Evolutionary conservation across 1,139 yeast genomes (phyloP).

Genomic region (Pichia sp.): DNA sequence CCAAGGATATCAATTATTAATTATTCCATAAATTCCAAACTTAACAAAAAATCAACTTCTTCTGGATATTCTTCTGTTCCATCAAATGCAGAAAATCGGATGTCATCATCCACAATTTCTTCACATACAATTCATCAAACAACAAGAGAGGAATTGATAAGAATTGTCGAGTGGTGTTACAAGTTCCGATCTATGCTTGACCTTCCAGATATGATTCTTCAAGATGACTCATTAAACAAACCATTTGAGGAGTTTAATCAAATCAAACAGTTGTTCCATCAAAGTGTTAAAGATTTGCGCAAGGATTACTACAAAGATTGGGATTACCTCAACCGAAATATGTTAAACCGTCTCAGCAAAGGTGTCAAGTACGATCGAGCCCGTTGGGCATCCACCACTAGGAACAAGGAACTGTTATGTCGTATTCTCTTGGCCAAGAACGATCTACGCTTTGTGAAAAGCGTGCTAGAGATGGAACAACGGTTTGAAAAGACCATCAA

Average conservation of each 20-base stretch:
- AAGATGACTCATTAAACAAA: constrained; percentile 17
- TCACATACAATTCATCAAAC: constrained; percentile 16
- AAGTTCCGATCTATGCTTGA: constrained; percentile 26
- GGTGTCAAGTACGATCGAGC: constrained; percentile 10
- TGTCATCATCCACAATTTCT: constrained; percentile 6
- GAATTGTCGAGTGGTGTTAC: constrained; percentile 29
- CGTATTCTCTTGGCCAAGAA: constrained; percentile 26
- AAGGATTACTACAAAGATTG: constrained; percentile 20
- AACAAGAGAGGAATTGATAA: constrained; percentile 21
- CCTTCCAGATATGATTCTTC: constrained; percentile 22
- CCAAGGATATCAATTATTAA: constrained; percentile 27
- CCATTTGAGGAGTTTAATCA: constrained; percentile 22
- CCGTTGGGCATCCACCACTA: constrained; percentile 13
- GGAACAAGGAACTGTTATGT: constrained; percentile 20
- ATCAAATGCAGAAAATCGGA: not conserved
- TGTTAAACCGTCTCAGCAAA: constrained; percentile 17
- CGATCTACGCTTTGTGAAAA: constrained; percentile 23
- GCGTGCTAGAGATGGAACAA: constrained; percentile 24
- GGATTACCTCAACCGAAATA: constrained; percentile 19
- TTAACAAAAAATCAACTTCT: constrained; percentile 20
- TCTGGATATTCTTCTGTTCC: not conserved
- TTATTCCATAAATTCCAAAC: constrained; percentile 20
- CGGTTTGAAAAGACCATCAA: constrained; percentile 24
- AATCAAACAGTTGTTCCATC: constrained; percentile 18
- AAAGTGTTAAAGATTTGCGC: constrained; percentile 14